Conservation (phyloP, 257 asterid genomes). For the Jaltomata sinuosa region DNA sequence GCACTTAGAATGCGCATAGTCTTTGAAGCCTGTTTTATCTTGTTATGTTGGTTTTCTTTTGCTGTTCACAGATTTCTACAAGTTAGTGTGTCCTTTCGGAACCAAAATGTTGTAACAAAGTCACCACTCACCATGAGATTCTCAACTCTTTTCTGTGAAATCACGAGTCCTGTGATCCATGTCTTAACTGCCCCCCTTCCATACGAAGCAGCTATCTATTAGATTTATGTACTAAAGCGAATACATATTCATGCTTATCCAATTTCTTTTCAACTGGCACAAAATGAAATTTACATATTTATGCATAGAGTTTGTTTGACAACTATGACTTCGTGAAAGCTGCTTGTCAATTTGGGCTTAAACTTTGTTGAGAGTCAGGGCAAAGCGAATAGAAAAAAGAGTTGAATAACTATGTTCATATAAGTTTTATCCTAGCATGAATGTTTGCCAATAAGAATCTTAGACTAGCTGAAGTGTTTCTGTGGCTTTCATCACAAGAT, state of each 20-base stretch:
- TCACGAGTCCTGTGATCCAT: not conserved
- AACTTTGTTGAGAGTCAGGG: not conserved
- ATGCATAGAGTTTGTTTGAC: not conserved
- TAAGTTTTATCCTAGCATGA: not conserved
- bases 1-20: not conserved
- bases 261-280: not conserved
- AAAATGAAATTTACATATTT: not conserved
- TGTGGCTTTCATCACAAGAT: not conserved
- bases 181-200: not conserved
- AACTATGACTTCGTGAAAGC: not conserved
- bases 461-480: not conserved
- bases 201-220: not conserved
- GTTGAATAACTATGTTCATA: not conserved
- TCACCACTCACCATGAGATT: not conserved
- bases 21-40: not conserved
- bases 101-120: not conserved
- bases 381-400: not conserved
- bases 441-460: not conserved
- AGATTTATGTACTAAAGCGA: not conserved
- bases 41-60: not conserved
- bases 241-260: not conserved
- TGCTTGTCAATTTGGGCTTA: not conserved
- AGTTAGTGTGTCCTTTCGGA: not conserved
- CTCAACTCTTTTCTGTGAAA: not conserved
- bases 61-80: not conserved